Evolutionary conservation across 129 eudicot genomes (phyloP).

Genomic region (Flaveria trinervia): DNA sequence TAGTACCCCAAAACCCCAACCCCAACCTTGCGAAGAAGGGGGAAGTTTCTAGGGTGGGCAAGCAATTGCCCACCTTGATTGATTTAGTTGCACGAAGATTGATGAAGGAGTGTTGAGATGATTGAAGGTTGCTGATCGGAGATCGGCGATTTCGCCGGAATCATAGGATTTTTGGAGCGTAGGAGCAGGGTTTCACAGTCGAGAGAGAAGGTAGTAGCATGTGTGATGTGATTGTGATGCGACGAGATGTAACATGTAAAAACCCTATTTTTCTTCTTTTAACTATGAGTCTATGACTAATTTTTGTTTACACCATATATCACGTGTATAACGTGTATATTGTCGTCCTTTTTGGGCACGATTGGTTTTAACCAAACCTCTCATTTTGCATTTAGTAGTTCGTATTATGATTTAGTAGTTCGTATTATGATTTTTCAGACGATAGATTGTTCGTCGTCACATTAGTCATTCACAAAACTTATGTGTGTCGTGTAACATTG

Average conservation of each 20-base stretch:
- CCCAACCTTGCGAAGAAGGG: slow-evolving; percentile 47
- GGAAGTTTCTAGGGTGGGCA: slow-evolving; percentile 48
- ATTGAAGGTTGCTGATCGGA: slow-evolving; percentile 22
- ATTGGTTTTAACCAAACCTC: too few relatives aligned
- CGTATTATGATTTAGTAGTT: too few relatives aligned
- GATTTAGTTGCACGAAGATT: slow-evolving; percentile 19
- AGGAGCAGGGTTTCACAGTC: slow-evolving; percentile 3
- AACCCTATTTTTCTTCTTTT: slow-evolving; percentile 31
- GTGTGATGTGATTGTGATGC: slow-evolving; percentile 9
- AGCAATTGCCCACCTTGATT: slow-evolving; percentile 45
- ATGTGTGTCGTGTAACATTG: too few relatives aligned
- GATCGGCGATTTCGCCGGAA: slow-evolving; percentile 11
- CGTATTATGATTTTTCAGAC: too few relatives aligned
- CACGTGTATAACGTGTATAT: fast-evolving
- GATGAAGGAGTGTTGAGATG: slow-evolving; percentile 19
- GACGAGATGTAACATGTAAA: slow-evolving; percentile 34
- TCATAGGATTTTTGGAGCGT: slow-evolving; percentile 31
- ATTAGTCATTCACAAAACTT: too few relatives aligned
- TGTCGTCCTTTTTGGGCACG: too few relatives aligned
- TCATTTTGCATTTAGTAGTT: too few relatives aligned
- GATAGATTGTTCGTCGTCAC: too few relatives aligned
- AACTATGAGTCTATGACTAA: background rate
- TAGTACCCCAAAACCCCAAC: slow-evolving; percentile 55
- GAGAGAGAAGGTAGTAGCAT: background rate
- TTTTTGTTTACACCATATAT: too few relatives aligned